Conservation (phyloP, 192 early-diverging fungal species). For the Gryganskiella cystojenkinii region DNA sequence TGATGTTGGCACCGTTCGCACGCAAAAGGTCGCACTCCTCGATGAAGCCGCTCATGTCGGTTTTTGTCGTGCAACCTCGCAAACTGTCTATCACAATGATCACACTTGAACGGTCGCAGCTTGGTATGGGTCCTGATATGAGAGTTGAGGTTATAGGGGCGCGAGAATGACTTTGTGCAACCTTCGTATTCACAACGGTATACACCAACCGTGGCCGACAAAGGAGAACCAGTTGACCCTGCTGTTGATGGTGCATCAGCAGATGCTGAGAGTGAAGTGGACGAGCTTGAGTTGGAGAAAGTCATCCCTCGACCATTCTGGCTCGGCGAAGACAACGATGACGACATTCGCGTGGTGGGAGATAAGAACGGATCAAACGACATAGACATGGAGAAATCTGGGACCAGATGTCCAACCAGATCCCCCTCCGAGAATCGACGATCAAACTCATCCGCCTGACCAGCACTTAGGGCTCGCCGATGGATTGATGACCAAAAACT, state of each 20-base stretch:
- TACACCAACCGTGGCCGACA: neutral
- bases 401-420: conserved; percentile 16
- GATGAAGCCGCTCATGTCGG: conserved; percentile 84
- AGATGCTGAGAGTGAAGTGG: neutral
- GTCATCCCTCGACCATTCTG: neutral
- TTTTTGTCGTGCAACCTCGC: conserved; percentile 93
- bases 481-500: conserved; percentile 4
- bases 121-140: conserved; percentile 80
- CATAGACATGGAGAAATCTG: conserved; percentile 9
- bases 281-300: neutral
- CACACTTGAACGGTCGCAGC: conserved; percentile 79
- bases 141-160: conserved; percentile 82
- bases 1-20: conserved; percentile 81
- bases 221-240: conserved; percentile 12
- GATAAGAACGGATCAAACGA: too few relatives aligned
- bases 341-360: too few relatives aligned
- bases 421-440: conserved; percentile 35
- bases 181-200: conserved; percentile 68
- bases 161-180: conserved; percentile 77
- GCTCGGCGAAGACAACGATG: neutral
- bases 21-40: conserved; percentile 79
- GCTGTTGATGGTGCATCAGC: neutral
- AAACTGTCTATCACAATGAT: conserved; percentile 83
- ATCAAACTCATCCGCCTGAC: conserved; percentile 13
- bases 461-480: conserved; percentile 22